Percentiles rank a stretch among this genome's conserved stretches.
Evolutionary conservation across 2,329 filamentous ascomycete species (phyloP).

Genomic region (Epichloe gansuensis): DNA sequence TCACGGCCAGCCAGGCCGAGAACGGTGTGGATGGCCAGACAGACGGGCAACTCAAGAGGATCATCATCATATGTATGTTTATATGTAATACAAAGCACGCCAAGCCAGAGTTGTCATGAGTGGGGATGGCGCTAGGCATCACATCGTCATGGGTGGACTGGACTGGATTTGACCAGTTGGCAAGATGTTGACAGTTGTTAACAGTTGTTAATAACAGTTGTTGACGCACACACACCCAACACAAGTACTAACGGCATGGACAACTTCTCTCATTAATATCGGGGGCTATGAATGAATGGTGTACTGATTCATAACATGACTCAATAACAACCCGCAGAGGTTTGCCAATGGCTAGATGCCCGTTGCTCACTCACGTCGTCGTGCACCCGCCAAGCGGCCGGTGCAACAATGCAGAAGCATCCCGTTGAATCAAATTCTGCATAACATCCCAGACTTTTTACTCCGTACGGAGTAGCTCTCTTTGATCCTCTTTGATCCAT

Average conservation of each 20-base stretch:
- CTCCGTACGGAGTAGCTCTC: not conserved
- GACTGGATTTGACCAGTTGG: no score
- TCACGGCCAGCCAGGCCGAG: constrained; percentile 1
- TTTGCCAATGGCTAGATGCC: not conserved
- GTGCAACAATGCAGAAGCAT: not conserved
- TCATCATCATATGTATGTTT: not conserved
- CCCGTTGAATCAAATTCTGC: no score
- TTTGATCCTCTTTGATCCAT: not conserved
- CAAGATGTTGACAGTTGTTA: no score
- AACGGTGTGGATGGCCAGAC: not conserved
- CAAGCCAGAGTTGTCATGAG: not conserved
- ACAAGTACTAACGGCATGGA: no score
- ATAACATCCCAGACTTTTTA: no score
- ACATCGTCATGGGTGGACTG: not conserved
- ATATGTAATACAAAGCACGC: not conserved
- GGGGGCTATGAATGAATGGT: no score
- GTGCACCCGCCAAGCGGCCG: not conserved
- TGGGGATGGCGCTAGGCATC: not conserved
- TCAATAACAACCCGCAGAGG: no score
- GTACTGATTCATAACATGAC: no score
- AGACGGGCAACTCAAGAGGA: not conserved
- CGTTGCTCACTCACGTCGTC: not conserved
- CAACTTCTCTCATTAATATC: no score
- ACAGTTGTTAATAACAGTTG: no score
- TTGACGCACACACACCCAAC: no score